Base-by-base conservation (phyloP, 2,329 filamentous ascomycete genomes). In the Endothia cerciana region DNA sequence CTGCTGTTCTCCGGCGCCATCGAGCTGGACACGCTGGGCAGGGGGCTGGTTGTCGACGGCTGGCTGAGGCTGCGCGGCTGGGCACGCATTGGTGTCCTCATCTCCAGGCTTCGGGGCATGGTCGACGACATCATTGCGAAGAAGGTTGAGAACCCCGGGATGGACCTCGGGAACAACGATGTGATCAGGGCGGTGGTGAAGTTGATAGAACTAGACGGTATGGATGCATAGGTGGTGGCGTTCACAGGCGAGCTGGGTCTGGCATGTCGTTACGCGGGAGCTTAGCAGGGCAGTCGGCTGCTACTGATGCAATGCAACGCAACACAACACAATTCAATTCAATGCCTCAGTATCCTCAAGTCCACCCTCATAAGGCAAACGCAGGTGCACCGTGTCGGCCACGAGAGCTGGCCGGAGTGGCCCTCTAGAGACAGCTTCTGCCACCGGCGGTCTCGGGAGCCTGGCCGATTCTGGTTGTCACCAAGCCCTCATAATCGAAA, bases 1-100 rank as follows among this genome's bases (percentile, higher is more conserved):
- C 86, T 99, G 33, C 84, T 99, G 65, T 98, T 99, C 77, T 91
- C 90, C 0, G 95, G 95, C 0, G 83, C 87, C 1, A 93, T 98
- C 60, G 87, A 89, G 67, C 87, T 98, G 3, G 95, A 98, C 78
- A 97, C 93, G 0, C 81, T 93, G 53, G 94, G 94, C 6, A 84
- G 94, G 28, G 95, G 95, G 0, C 80, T 99, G 22, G 81, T 97
- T 3, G 92, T 99, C 3, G 95, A 98, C 78, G 93, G 92, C 61
- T 98, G 94, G 95, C 81, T 98, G 63, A 77, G 83, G 43, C 80
- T 99, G 40, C 85, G 93, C 30, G 95, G 95, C 0, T 99, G 95
- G 95, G 94, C 95, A 1, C 87, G 95, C 57, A 95, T 99, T 69
- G 95, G 94, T 38, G 94, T 98, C 15, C 77, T 99, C 71, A 90